Conservation (phyloP, 345 rosid genomes). For the Brassica incana region DNA sequence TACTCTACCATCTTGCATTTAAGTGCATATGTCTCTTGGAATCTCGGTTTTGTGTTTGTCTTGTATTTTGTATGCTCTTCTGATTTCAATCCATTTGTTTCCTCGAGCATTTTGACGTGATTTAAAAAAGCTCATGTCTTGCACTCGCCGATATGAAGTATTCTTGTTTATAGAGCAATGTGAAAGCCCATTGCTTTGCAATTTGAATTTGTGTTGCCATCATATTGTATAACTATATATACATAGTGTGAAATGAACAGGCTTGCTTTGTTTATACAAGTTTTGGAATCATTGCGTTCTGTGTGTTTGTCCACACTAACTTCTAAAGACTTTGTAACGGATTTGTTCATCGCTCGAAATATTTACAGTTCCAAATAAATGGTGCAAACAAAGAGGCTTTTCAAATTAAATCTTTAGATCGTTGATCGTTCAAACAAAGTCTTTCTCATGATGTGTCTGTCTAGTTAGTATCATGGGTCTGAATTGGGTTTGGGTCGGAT, state of each 20-base stretch:
- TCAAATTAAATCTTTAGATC: not conserved
- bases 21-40: slow-evolving; percentile 26
- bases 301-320: slow-evolving; percentile 2
- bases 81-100: slow-evolving; percentile 19
- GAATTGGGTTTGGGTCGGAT: not conserved
- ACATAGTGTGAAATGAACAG: slow-evolving; percentile 20
- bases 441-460: not conserved
- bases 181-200: slow-evolving; percentile 32
- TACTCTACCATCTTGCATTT: slow-evolving; percentile 72
- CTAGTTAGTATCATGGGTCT: not conserved
- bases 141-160: slow-evolving; percentile 14
- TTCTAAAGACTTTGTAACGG: not conserved
- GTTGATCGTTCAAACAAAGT: not conserved
- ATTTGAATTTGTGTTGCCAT: slow-evolving; percentile 27
- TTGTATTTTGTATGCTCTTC: not conserved
- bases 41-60: not conserved
- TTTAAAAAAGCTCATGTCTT: slow-evolving; percentile 17
- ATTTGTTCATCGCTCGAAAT: not conserved
- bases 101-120: slow-evolving; percentile 23
- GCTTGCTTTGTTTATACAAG: slow-evolving; percentile 33
- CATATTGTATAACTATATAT: slow-evolving; percentile 8
- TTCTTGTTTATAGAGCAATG: slow-evolving; percentile 30
- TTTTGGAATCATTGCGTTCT: slow-evolving; percentile 7
- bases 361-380: not conserved
- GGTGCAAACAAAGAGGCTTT: not conserved